Evolutionary conservation across 2,329 filamentous ascomycete species (phyloP).

Genomic region (Penicillium sp.): DNA sequence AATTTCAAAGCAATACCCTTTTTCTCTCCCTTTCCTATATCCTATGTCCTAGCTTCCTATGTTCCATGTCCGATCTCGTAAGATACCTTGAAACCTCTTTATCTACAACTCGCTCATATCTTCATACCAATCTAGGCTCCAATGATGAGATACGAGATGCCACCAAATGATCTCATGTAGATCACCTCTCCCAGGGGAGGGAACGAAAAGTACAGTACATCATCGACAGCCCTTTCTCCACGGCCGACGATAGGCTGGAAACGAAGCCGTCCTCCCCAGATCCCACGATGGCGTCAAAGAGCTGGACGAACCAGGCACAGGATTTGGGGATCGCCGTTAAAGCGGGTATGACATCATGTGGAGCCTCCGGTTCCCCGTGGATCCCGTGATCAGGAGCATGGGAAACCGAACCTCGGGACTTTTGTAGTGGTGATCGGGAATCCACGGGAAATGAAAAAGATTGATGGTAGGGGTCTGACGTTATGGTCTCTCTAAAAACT

Average conservation of each 20-base stretch:
- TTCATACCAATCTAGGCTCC: neutral
- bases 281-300: neutral
- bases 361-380: neutral
- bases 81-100: neutral
- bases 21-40: too few species aligned
- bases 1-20: slow-evolving; percentile 2
- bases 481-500: too few species aligned
- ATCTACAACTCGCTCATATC: too few species aligned
- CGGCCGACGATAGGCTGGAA: neutral
- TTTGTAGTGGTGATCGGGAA: neutral
- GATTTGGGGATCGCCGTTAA: neutral
- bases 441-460: too few species aligned
- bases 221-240: neutral
- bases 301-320: neutral
- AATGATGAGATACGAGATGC: neutral
- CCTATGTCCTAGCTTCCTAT: too few species aligned
- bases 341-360: slow-evolving; percentile 3
- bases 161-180: neutral
- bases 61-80: too few species aligned
- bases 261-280: neutral
- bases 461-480: too few species aligned
- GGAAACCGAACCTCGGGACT: too few species aligned
- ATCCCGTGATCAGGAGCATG: neutral
- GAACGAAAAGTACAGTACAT: neutral
- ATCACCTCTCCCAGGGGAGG: neutral